A percentile compares a stretch with the other conserved stretches of the same genome.
phyloP scores from a whole-genome alignment of 176 grass and related monocot species.

The Oryza rufipogon region DNA sequence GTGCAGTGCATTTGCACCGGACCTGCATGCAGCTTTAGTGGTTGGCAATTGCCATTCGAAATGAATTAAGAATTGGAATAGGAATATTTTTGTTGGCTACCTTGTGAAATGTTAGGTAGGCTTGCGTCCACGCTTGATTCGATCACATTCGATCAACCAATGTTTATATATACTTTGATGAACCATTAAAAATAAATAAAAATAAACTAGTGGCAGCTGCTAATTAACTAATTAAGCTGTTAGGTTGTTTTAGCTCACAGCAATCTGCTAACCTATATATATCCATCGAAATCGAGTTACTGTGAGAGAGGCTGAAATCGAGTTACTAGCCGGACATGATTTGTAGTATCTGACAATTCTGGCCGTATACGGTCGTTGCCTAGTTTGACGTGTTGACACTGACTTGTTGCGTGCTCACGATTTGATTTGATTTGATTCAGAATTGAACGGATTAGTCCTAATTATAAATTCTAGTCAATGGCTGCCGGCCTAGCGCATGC shows the following conservation, averaged over 20 bases:
- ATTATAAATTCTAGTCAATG: too few relatives aligned
- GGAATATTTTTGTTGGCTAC: constrained; percentile 22
- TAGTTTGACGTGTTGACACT: constrained; percentile 9
- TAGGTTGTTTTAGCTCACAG: neutral
- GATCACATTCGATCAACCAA: neutral
- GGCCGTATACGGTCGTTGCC: neutral
- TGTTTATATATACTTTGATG: neutral
- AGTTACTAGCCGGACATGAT: neutral
- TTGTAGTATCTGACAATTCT: neutral
- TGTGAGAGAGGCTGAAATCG: too few relatives aligned
- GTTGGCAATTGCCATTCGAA: constrained; percentile 32
- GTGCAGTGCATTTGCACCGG: neutral
- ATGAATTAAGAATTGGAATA: constrained; percentile 23
- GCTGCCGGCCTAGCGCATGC: too few relatives aligned
- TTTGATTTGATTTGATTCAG: neutral
- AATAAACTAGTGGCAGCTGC: constrained; percentile 15
- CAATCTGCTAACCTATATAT: too few relatives aligned
- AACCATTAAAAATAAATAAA: neutral
- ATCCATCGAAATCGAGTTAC: too few relatives aligned
- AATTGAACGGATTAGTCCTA: neutral
- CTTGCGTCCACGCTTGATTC: constrained; percentile 11
- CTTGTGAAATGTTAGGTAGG: constrained; percentile 42
- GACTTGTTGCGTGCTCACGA: neutral
- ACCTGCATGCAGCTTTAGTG: constrained; percentile 38
- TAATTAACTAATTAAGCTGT: neutral